These are phyloP conservation scores for Mikania micrantha DNA, from an alignment of 129 eudicot genomes.

Conservation along the genomic window DNA sequence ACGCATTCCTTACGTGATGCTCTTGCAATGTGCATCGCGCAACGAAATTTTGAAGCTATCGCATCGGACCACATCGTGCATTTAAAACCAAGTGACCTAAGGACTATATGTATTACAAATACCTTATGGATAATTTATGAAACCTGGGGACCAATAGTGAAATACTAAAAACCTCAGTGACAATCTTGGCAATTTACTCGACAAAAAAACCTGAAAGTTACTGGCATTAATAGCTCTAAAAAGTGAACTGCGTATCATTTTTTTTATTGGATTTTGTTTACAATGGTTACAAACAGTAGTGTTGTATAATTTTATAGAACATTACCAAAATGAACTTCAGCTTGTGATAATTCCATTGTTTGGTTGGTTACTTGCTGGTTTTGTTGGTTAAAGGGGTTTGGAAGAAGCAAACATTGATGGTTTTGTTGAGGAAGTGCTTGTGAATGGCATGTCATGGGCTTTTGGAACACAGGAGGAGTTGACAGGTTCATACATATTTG, in stretches of 20 bases:
- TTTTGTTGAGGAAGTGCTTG: slow-evolving; percentile 93
- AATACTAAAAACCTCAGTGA: too few species aligned
- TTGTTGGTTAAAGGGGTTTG: slow-evolving; percentile 58
- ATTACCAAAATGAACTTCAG: slow-evolving; percentile 2
- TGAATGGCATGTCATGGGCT: slow-evolving; percentile 66
- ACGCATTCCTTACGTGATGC: too few species aligned
- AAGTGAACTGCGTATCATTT: background rate
- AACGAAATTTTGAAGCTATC: too few species aligned
- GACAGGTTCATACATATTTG: slow-evolving; percentile 68
- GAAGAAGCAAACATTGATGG: slow-evolving; percentile 67
- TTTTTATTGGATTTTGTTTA: background rate
- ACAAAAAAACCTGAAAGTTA: background rate
- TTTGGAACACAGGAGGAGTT: slow-evolving; percentile 55
- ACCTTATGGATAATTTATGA: too few species aligned
- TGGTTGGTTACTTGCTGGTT: slow-evolving; percentile 8
- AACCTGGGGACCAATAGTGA: too few species aligned
- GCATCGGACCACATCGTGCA: too few species aligned
- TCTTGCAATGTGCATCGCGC: too few species aligned
- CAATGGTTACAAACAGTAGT: background rate
- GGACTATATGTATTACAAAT: too few species aligned
- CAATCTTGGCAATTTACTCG: too few species aligned
- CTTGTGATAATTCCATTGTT: background rate
- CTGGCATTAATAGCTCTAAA: background rate
- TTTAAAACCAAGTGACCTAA: too few species aligned
- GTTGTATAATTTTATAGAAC: background rate